Evolutionary conservation across 495 filamentous ascomycete species (phyloP), one percentile per base, ranked within the genome.

Genomic region (Penicillium crystallinum): DNA sequence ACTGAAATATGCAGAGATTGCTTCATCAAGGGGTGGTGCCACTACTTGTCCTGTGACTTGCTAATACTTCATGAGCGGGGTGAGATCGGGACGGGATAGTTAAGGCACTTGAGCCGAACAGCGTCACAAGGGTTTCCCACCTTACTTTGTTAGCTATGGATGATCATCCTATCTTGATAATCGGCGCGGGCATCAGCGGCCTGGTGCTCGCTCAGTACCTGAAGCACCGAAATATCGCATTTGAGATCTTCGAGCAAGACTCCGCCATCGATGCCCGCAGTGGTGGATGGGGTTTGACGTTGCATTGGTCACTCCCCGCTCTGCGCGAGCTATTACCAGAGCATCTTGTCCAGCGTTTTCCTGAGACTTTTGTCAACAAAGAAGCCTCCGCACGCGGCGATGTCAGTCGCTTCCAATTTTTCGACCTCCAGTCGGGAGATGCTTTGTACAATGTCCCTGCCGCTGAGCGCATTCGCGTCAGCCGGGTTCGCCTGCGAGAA

Each of bases 161-260:
- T 14, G 48, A 57, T 23, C 39, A 45, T 11, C 64, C 65, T 22
- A 64, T 85, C 17, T 54, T 85, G 39, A 81, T 85, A 61, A 66
- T 81, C 51, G 82, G 82, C 2, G 82, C 76, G 14, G 82, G 82
- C 17, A 73, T 86, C 52, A 79, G 77, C 21, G 81, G 82, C 34
- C 72, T 84, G 9, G 67, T 78, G 4, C 68, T 86, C 11, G 83
- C 81, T 3, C 82, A 86, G 53, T 73, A 73, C 31, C 76, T 85
- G 29, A 72, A 73, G 44, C 75, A 74, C 38, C 55, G 56, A n/a
- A 41, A 50, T 14, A 60, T 79, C n/a, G 58, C 71, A 0, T 80
- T 76, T 56, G 54, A 66, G 18, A 70, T 85, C 18, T 84, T 76
- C 58, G 82, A 86, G 46, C 73, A 78, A 4, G 81, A 85, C 55